These are phyloP conservation scores for Penicillium canariense DNA, from an alignment of 495 filamentous ascomycete genomes.

Conservation along the genomic window DNA sequence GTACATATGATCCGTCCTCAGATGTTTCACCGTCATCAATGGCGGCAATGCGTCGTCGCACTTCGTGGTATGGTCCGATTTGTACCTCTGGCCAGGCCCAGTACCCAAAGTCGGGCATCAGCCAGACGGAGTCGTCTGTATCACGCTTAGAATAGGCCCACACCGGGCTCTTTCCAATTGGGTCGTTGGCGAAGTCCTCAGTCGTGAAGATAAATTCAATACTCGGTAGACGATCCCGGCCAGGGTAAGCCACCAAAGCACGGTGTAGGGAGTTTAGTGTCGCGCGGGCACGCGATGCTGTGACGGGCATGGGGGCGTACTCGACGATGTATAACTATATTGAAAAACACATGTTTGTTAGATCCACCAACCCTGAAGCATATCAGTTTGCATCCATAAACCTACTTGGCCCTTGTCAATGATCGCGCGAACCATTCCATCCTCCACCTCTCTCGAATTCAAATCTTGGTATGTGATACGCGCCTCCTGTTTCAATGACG, in stretches of 20 bases:
- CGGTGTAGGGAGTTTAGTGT: slow-evolving; percentile 42
- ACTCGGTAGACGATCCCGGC: slow-evolving; percentile 52
- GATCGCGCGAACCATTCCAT: slow-evolving; percentile 41
- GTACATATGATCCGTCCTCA: slow-evolving; percentile 9
- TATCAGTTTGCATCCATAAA: neutral
- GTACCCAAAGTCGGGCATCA: slow-evolving; percentile 79
- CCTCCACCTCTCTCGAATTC: slow-evolving; percentile 27
- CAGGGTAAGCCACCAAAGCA: slow-evolving; percentile 39
- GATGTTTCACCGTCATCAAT: slow-evolving; percentile 32
- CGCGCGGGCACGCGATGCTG: slow-evolving; percentile 37
- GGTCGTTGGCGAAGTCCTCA: slow-evolving; percentile 43
- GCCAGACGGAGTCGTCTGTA: slow-evolving; percentile 52
- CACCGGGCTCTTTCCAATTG: slow-evolving; percentile 30
- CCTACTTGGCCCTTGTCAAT: slow-evolving; percentile 42
- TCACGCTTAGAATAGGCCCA: slow-evolving; percentile 54
- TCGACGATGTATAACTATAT: slow-evolving; percentile 42
- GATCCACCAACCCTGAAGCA: neutral
- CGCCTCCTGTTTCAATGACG: slow-evolving; percentile 11
- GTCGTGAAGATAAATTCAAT: slow-evolving; percentile 59
- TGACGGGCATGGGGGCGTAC: slow-evolving; percentile 31
- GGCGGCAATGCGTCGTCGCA: slow-evolving; percentile 38
- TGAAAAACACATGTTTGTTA: neutral
- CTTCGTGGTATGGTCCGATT: slow-evolving; percentile 57
- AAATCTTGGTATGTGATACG: slow-evolving; percentile 34
- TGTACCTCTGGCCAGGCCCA: slow-evolving; percentile 68